phyloP scores from a whole-genome alignment of 768 basidiomycete genomes.

The Kwoniella bestiolae region DNA sequence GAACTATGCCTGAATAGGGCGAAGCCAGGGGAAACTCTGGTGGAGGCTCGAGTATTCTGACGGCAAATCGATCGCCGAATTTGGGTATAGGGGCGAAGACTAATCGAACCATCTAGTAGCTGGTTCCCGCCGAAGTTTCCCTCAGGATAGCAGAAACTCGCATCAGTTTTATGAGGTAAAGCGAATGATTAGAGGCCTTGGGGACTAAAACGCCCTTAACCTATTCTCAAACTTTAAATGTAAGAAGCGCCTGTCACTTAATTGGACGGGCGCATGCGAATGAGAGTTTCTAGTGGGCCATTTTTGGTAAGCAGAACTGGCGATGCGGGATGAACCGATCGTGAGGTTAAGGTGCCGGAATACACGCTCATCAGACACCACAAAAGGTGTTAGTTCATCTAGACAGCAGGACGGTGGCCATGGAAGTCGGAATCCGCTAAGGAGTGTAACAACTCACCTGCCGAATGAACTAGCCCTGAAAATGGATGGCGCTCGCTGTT shows the following conservation, averaged over 20 bases:
- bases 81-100: slow-evolving; percentile 96
- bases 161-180: slow-evolving; percentile 64
- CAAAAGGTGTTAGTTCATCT: slow-evolving; percentile 84
- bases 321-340: slow-evolving; percentile 70
- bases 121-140: slow-evolving; percentile 89
- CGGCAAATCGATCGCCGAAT: slow-evolving; percentile 94
- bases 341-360: slow-evolving; percentile 68
- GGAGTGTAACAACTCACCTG: slow-evolving; percentile 86
- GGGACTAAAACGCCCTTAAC: slow-evolving; percentile 79
- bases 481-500: slow-evolving; percentile 83
- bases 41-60: slow-evolving; percentile 96
- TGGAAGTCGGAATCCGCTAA: slow-evolving; percentile 84
- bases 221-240: slow-evolving; percentile 76
- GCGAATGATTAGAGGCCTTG: slow-evolving; percentile 90
- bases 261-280: slow-evolving; percentile 60
- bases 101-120: slow-evolving; percentile 92
- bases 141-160: slow-evolving; percentile 57
- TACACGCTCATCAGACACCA: slow-evolving; percentile 83
- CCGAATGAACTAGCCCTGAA: slow-evolving; percentile 89
- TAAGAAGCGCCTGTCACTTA: slow-evolving; percentile 65
- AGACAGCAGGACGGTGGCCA: slow-evolving; percentile 87
- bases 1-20: slow-evolving; percentile 87
- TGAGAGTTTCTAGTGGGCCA: slow-evolving; percentile 74
- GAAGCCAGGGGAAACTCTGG: slow-evolving; percentile 96
- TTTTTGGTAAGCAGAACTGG: slow-evolving; percentile 56